Base-by-base conservation (phyloP, 495 filamentous ascomycete genomes). In the Letharia columbiana region DNA sequence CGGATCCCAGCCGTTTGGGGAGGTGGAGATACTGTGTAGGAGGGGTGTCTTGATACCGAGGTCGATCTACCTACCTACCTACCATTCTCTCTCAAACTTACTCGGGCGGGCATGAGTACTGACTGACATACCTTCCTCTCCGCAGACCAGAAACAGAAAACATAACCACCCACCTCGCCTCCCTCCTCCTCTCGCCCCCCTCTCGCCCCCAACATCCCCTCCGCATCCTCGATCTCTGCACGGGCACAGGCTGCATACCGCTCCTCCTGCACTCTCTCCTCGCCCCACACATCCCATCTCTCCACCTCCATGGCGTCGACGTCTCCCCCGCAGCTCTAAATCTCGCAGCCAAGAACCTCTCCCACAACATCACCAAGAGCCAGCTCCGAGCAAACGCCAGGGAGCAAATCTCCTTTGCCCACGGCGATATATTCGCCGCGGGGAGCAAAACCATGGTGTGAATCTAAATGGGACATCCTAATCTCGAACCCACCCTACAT, bases 401-500 rank as follows among this genome's bases (percentile, higher is more conserved):
- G 0, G 61, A 62, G 2, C 75, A 82, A 7, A 72, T 90, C 3
- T 42, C 57, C 28, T 91, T 92, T 69, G 39, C 69, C 13, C 67
- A 70, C 10, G 82, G 74, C 6, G 81, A 91, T 72, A 77, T 92
- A 10, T 81, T 91, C 44, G 65, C 71, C 11, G 40, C 60, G 12
- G 68, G 37, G 17, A n/a, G 59, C 54, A 31, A 1, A 64, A 23
- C 2, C 17, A 23, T 60, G 2, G 62, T 8, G 41, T 15, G 20
- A 60, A 15, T 5, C 61, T 28, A 62, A 50, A 35, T 85, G 82
- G 65, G 89, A 96, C 68, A 72, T 98, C n/a, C 73, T 98, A 0
- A 84, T 91, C 42, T 85, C 88, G 7, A 98, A 98, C 75, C 94
- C 94, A 15, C 94, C 94, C 0, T 98, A 98, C 74, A 88, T 98